Conservation (phyloP, 2,329 filamentous ascomycete species). For the Sporothrix curviconia region DNA sequence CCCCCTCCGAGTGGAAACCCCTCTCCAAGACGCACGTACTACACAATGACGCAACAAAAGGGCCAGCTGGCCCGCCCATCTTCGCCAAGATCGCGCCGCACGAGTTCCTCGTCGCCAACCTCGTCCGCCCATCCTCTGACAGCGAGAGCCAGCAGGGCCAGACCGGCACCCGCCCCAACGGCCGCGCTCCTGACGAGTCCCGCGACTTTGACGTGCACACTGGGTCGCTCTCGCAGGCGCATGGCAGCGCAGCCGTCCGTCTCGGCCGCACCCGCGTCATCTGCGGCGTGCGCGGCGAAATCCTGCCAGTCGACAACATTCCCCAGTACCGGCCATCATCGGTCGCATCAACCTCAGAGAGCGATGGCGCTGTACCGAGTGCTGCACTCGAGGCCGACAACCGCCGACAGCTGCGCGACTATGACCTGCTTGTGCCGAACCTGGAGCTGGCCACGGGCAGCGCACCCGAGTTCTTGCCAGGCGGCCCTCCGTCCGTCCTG, state of each 20-base stretch:
- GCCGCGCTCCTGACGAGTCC: constrained; percentile 62
- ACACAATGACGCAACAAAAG: constrained; percentile 15
- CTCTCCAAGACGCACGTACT: background rate
- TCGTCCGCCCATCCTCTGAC: constrained; percentile 48
- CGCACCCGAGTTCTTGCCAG: constrained; percentile 77
- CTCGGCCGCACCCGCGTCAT: constrained; percentile 90
- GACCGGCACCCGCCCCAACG: constrained; percentile 67
- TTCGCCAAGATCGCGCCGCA: constrained; percentile 88
- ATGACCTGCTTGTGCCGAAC: constrained; percentile 82
- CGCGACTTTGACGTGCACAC: constrained; percentile 71
- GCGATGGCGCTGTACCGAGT: background rate
- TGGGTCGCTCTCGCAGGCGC: constrained; percentile 78
- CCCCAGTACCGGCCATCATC: constrained; percentile 52
- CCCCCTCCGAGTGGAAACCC: background rate
- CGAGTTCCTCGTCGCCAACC: constrained; percentile 83
- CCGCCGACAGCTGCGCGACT: constrained; percentile 47
- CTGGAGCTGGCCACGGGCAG: constrained; percentile 88
- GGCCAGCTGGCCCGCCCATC: constrained; percentile 48
- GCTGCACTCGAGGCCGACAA: constrained; percentile 19
- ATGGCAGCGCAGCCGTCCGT: constrained; percentile 83
- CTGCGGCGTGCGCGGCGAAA: constrained; percentile 82
- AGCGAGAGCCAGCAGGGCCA: constrained; percentile 28
- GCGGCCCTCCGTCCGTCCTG: constrained; percentile 68
- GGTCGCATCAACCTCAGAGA: background rate
- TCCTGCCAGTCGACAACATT: constrained; percentile 68